phyloP scores from a whole-genome alignment of 345 rosid species.

The Laguncularia racemosa region DNA sequence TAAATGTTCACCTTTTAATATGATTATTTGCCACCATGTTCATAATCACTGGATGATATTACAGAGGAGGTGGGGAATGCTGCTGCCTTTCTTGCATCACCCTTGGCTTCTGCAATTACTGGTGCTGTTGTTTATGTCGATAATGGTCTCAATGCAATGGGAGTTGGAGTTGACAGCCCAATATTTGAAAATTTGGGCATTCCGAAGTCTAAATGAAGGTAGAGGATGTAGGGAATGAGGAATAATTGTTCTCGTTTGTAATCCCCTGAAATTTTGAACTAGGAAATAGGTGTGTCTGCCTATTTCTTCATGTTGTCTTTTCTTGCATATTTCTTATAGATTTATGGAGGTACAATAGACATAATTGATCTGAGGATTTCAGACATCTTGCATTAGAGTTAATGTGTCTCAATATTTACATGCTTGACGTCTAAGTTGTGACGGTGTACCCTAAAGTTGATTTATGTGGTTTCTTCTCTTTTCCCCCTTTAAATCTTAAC shows the following conservation, averaged over 20 bases:
- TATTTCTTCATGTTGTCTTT: background rate
- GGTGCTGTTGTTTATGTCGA: constrained; percentile 84
- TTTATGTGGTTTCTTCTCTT: no score
- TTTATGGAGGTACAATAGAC: no score
- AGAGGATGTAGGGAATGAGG: background rate
- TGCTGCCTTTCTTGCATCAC: constrained; percentile 89
- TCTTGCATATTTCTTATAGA: background rate
- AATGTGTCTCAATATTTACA: no score
- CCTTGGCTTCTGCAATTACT: constrained; percentile 84
- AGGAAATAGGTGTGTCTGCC: constrained; percentile 2
- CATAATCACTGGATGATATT: constrained; percentile 5
- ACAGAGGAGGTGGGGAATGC: constrained; percentile 93
- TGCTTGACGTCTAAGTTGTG: no score
- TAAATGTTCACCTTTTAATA: background rate
- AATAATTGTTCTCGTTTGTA: background rate
- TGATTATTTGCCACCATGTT: background rate
- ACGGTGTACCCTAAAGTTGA: no score
- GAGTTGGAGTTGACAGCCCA: constrained; percentile 86
- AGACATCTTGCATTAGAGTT: no score
- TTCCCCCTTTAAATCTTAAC: no score
- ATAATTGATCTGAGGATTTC: no score
- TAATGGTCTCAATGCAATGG: constrained; percentile 94
- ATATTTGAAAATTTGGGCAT: constrained; percentile 55
- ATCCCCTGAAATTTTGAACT: background rate
- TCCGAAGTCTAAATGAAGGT: constrained; percentile 18